Evolutionary conservation across 345 rosid genomes (phyloP), one percentile per base, ranked within the genome.

Genomic region (Turnera subulata): DNA sequence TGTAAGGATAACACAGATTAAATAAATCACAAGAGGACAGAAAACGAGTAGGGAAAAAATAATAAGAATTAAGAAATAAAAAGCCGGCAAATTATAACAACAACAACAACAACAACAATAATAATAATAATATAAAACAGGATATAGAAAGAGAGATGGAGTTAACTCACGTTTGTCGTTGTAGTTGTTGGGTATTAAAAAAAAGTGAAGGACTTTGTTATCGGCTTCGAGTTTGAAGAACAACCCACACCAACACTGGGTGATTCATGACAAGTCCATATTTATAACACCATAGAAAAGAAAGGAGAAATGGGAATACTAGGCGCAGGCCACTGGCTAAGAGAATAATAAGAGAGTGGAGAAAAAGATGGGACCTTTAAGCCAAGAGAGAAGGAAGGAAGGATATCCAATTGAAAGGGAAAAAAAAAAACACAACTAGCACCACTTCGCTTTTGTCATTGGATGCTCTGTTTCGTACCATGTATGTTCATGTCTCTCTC

Each of bases 201-300:
- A 40, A 42, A 14, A 23, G 21, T 20, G 50, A 61, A n/a, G 11
- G 12, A 52, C 24, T 20, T n/a, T 49, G 63, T 47, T 68, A 67
- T 75, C 80, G 69, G 84, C 74, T 76, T 76, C 80, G 68, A 72
- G 66, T 75, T 42, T 29, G 69, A 66, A 67, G 68, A 71, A 54
- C 57, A 59, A 45, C 74, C 73, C 66, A 62, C 69, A 67, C 61
- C 50, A 64, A 40, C 57, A 42, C 24, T 10, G 40, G 67, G n/a
- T n/a, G n/a, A n/a, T 55, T 67, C 72, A 53, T 52, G 76, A 61
- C 54, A 65, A 69, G 72, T 26, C 32, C 56, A 32, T 37, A 62
- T 38, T 6, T 23, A 46, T 22, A 21, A 40, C n/a, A 40, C 2
- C 15, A 15, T 11, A 10, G 11, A 10, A 4, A 10, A 40, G 2